Conservation (phyloP, 108 stramenopile species). For the Heterococcus sp. region DNA sequence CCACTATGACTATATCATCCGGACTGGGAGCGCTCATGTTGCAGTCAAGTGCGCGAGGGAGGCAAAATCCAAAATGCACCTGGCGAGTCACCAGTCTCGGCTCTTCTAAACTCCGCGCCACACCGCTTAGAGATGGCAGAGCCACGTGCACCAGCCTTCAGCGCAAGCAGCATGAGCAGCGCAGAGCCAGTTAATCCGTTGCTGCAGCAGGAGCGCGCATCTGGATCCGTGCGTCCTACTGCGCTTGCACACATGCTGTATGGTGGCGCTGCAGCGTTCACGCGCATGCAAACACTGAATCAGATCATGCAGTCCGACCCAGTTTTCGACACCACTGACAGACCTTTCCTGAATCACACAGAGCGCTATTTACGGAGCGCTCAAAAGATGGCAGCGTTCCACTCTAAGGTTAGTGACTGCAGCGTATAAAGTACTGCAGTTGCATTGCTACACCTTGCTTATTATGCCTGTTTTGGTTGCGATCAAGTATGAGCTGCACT, state of each 20-base stretch:
- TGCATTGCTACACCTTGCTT: no score
- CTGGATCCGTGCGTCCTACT: constrained; percentile 27
- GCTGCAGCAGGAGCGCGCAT: constrained; percentile 24
- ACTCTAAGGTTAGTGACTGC: no score
- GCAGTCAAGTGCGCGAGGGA: not conserved
- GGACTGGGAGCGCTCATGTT: constrained; percentile 13
- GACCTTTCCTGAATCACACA: constrained; percentile 42
- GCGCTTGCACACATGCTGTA: constrained; percentile 38
- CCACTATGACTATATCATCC: constrained; percentile 55
- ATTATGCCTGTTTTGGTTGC: no score
- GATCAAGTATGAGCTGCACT: no score
- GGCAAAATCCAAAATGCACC: no score
- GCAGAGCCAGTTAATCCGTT: not conserved
- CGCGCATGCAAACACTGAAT: constrained; percentile 16
- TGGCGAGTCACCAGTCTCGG: no score
- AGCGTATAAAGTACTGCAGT: no score
- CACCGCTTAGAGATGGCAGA: no score
- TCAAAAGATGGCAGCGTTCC: constrained; percentile 39
- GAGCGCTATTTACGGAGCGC: constrained; percentile 38
- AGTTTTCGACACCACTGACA: constrained; percentile 37
- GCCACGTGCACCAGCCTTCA: not conserved
- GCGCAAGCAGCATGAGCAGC: not conserved
- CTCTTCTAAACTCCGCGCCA: no score
- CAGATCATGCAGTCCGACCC: constrained; percentile 36
- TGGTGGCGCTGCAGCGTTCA: constrained; percentile 26